Evolutionary conservation across 257 asterid species (phyloP).

Genomic region (Fraxinus quadrangulata): DNA sequence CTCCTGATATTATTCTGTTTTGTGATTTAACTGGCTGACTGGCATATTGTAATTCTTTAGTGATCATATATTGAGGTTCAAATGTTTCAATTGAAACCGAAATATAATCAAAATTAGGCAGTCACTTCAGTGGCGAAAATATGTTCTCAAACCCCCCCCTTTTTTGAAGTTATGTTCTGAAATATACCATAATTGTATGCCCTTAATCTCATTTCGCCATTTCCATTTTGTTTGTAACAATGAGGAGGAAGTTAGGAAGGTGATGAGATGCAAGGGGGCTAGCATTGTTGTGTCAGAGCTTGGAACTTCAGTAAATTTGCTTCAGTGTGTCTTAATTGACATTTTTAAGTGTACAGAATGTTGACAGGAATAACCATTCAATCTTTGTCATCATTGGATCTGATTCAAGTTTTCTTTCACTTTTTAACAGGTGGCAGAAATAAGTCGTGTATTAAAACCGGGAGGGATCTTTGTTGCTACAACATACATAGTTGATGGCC

Average conservation of each 20-base stretch:
- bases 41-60: background rate
- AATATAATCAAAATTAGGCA: background rate
- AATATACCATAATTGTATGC: background rate
- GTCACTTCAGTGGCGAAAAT: background rate
- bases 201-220: background rate
- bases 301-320: background rate
- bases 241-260: background rate
- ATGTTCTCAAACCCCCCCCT: background rate
- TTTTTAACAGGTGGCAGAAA: conserved; percentile 75
- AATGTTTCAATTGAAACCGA: background rate
- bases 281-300: background rate
- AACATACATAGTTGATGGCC: conserved; percentile 73
- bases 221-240: background rate
- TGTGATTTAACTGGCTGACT: background rate
- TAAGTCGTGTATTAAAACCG: conserved; percentile 79
- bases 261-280: background rate
- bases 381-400: background rate
- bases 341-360: background rate
- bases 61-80: background rate
- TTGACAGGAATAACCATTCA: background rate
- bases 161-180: background rate
- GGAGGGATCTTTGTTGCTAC: conserved; percentile 85
- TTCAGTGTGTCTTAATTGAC: background rate
- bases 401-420: background rate
- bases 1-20: background rate